Percentiles rank a stretch among this genome's conserved stretches.
phyloP scores from a whole-genome alignment of 257 asterid species.

The Paraleonurus japonicus region DNA sequence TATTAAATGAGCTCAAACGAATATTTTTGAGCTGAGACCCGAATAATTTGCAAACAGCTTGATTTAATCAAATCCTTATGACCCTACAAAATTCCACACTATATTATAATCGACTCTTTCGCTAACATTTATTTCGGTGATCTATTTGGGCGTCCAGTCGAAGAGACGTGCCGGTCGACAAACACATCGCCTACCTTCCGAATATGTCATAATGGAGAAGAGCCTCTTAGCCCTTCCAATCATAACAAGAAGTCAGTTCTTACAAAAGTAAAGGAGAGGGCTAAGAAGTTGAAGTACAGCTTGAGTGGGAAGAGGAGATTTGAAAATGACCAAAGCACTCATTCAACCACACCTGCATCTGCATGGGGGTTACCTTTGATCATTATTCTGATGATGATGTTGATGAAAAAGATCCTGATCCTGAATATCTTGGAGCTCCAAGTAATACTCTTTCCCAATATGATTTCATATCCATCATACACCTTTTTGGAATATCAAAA shows the following conservation, averaged over 20 bases:
- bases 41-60: too few relatives aligned
- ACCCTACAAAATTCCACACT: too few relatives aligned
- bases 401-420: constrained; percentile 50
- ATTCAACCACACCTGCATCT: constrained; percentile 32
- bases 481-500: too few relatives aligned
- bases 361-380: constrained; percentile 44
- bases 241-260: constrained; percentile 61
- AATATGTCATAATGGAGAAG: constrained; percentile 50
- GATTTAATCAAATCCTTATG: too few relatives aligned
- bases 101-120: too few relatives aligned
- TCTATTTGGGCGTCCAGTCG: constrained; percentile 37
- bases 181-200: constrained; percentile 33
- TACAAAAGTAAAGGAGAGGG: constrained; percentile 75
- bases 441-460: constrained; percentile 43
- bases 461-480: background rate
- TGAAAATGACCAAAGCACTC: constrained; percentile 30
- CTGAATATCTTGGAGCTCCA: constrained; percentile 97
- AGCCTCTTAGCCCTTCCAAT: constrained; percentile 29
- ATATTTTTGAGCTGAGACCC: too few relatives aligned
- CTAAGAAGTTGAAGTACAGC: constrained; percentile 60
- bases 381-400: constrained; percentile 33
- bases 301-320: constrained; percentile 59
- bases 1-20: too few relatives aligned
- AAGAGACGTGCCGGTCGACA: constrained; percentile 35
- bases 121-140: too few relatives aligned